Conservation (phyloP, 1,139 yeast genomes). For the Sugiyamaella sp. region DNA sequence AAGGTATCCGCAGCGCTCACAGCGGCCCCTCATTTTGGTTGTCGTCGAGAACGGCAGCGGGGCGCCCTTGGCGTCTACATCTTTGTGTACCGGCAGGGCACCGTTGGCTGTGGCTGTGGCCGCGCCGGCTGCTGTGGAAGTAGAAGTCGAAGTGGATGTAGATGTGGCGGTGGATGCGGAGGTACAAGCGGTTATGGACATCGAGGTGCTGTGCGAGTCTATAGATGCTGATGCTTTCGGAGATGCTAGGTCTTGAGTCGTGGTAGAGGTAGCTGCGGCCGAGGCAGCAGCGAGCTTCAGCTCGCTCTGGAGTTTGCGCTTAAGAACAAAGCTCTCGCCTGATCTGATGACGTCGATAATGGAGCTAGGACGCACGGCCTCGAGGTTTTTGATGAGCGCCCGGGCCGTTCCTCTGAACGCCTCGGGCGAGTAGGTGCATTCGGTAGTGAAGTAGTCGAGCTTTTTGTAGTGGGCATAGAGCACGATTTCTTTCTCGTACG, state of each 20-base stretch:
- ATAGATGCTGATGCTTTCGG: no score
- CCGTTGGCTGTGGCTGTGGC: neutral
- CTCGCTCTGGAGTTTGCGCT: constrained; percentile 51
- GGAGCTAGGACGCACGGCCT: constrained; percentile 88
- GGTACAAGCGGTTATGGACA: neutral
- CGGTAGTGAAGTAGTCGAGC: constrained; percentile 94
- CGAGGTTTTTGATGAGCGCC: constrained; percentile 84
- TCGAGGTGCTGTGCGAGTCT: constrained; percentile 15
- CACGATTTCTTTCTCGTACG: constrained; percentile 97
- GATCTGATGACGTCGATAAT: constrained; percentile 92
- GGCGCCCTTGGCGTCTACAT: constrained; percentile 19
- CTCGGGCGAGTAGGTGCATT: constrained; percentile 97
- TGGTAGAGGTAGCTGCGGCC: constrained; percentile 5
- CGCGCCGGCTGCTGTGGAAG: neutral
- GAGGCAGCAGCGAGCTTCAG: constrained; percentile 29
- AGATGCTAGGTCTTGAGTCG: constrained; percentile 19
- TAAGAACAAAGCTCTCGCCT: constrained; percentile 82
- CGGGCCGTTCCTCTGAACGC: constrained; percentile 98
- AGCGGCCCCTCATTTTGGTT: constrained; percentile 40
- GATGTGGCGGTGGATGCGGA: neutral
- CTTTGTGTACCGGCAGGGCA: no score
- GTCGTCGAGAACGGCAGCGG: constrained; percentile 15
- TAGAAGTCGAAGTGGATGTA: neutral
- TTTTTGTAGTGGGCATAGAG: constrained; percentile 95
- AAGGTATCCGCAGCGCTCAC: constrained; percentile 89